A percentile compares a stretch with the other conserved stretches of the same genome.
Conservation (phyloP, 108 stramenopile genomes). For the Licmophora abbreviata region DNA sequence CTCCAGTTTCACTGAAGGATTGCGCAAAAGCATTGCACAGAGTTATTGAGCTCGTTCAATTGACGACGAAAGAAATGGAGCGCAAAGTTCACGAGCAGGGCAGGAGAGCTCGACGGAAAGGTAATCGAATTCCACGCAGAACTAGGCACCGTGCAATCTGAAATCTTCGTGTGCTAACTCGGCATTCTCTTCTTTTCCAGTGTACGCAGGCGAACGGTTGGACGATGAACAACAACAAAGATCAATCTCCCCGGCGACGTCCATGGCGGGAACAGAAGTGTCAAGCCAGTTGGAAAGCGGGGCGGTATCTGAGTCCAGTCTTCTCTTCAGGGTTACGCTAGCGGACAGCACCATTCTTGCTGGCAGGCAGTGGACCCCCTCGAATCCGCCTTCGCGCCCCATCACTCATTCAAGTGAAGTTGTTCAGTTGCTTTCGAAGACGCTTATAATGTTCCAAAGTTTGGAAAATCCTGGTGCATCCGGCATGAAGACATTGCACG, state of each 20-base stretch:
- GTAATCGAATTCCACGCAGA: too few relatives aligned
- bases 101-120: constrained; percentile 38
- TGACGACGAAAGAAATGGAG: constrained; percentile 68
- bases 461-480: constrained; percentile 61
- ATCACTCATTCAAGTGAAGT: constrained; percentile 26
- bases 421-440: constrained; percentile 57
- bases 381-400: too few relatives aligned
- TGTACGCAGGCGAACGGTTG: too few relatives aligned
- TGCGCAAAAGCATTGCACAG: constrained; percentile 44
- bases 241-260: constrained; percentile 16
- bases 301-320: constrained; percentile 45
- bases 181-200: too few relatives aligned
- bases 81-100: constrained; percentile 72
- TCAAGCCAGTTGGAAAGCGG: too few relatives aligned
- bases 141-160: too few relatives aligned
- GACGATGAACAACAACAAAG: not conserved
- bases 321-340: constrained; percentile 54
- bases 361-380: constrained; percentile 55
- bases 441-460: constrained; percentile 68
- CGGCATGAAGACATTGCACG: constrained; percentile 56
- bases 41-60: constrained; percentile 43
- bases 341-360: constrained; percentile 50
- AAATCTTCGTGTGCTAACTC: too few relatives aligned
- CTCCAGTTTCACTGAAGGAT: constrained; percentile 65
- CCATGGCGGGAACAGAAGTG: too few relatives aligned